Evolutionary conservation across 495 filamentous ascomycete species (phyloP).

Genomic region (Pyrenopolyporus hunteri): DNA sequence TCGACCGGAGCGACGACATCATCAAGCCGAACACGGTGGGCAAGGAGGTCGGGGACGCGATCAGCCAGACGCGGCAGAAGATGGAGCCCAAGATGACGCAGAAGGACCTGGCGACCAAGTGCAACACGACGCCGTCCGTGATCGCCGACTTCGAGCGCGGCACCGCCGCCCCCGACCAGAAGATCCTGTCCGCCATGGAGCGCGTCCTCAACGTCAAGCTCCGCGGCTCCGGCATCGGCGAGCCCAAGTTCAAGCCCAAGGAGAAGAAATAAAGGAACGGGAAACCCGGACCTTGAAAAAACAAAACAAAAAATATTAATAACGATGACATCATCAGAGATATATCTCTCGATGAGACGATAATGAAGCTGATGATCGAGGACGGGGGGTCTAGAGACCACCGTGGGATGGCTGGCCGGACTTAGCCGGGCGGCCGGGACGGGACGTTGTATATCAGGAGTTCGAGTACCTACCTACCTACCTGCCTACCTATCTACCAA

Average conservation of each 20-base stretch:
- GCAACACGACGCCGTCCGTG: constrained; percentile 81
- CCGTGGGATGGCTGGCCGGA: too few relatives aligned
- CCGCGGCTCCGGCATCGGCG: constrained; percentile 76
- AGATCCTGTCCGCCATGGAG: constrained; percentile 81
- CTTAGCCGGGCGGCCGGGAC: too few relatives aligned
- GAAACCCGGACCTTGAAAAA: neutral
- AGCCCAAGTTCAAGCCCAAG: constrained; percentile 77
- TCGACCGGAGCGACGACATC: constrained; percentile 97
- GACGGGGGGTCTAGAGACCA: too few relatives aligned
- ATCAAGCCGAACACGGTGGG: constrained; percentile 94
- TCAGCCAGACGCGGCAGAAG: constrained; percentile 71
- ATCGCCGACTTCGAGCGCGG: constrained; percentile 88
- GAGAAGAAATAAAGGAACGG: constrained; percentile 32
- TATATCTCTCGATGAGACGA: neutral
- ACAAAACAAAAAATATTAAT: too few relatives aligned
- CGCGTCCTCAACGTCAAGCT: constrained; percentile 85
- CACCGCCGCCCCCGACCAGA: constrained; percentile 80
- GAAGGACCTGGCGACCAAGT: constrained; percentile 93
- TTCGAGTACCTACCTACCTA: too few relatives aligned
- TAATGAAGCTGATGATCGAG: constrained; percentile 20
- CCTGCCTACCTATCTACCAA: too few relatives aligned
- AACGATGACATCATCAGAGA: too few relatives aligned
- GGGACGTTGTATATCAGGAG: too few relatives aligned
- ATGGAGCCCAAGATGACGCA: constrained; percentile 91
- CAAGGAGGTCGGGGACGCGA: constrained; percentile 76